Conservation (phyloP, 208 protist genomes). For the Phytomonas sp. region DNA sequence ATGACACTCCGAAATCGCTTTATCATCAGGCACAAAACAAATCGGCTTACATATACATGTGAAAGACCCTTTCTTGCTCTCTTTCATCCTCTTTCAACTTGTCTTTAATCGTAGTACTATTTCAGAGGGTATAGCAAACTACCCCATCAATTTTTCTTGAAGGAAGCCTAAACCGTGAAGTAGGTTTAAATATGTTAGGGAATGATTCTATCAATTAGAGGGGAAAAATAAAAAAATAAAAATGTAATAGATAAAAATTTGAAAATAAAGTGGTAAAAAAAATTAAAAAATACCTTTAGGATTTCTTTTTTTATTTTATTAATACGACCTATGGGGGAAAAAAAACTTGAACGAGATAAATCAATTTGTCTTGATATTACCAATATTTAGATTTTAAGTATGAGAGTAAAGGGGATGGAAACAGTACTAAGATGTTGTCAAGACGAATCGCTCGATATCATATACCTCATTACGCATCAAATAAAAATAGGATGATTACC, state of each 20-base stretch:
- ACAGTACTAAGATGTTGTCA: not conserved
- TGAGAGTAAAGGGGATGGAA: not conserved
- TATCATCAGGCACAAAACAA: not conserved
- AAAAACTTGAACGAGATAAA: not conserved
- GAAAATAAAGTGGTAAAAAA: slow-evolving; percentile 8
- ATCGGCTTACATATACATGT: not conserved
- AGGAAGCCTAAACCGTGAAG: not conserved
- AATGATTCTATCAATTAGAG: not conserved
- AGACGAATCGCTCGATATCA: not conserved
- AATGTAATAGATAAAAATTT: slow-evolving; percentile 7
- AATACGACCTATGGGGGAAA: not conserved
- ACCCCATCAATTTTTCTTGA: not conserved
- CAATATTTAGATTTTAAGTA: not conserved
- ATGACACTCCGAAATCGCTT: not conserved
- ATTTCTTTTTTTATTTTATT: slow-evolving; percentile 13
- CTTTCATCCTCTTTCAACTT: not conserved
- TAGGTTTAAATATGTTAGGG: not conserved
- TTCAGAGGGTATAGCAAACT: slow-evolving; percentile 3
- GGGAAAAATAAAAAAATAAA: slow-evolving; percentile 8
- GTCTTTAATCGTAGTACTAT: slow-evolving; percentile 5
- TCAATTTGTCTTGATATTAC: not conserved
- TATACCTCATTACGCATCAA: not conserved
- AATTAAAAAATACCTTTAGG: slow-evolving; percentile 5
- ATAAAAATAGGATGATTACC: not conserved
- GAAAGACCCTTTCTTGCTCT: not conserved